phyloP scores from a whole-genome alignment of 257 asterid genomes.

The Nicotiana attenuata region DNA sequence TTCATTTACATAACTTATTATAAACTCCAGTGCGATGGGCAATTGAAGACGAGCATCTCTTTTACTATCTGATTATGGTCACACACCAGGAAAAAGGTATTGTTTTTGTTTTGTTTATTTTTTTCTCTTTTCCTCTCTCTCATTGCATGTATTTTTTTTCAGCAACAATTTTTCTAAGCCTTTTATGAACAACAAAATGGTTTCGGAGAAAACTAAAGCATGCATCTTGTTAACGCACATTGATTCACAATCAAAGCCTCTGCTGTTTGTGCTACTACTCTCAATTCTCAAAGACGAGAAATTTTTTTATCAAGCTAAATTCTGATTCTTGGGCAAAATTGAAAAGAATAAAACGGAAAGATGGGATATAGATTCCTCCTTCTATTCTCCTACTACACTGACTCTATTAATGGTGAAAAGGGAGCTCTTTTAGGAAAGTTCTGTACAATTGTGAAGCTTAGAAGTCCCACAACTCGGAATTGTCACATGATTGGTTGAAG shows the following conservation, averaged over 20 bases:
- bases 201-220: background rate
- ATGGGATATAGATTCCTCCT: background rate
- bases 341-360: background rate
- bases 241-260: background rate
- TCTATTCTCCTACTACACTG: background rate
- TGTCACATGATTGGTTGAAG: constrained; percentile 16
- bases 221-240: background rate
- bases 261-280: background rate
- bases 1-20: background rate
- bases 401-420: background rate
- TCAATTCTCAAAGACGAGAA: background rate
- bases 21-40: background rate
- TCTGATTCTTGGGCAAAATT: background rate
- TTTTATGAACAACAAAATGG: background rate
- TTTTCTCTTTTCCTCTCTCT: background rate
- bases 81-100: background rate
- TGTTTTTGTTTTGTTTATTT: background rate
- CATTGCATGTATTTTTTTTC: background rate
- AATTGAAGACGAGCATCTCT: background rate
- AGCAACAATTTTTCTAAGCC: background rate
- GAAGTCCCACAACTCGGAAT: constrained; percentile 52
- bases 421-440: background rate
- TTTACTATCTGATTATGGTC: background rate
- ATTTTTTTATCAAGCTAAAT: background rate
- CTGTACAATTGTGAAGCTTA: constrained; percentile 19